Base-by-base conservation (phyloP, 2,329 filamentous ascomycete species). In the Ophiostoma triangulosporum region DNA sequence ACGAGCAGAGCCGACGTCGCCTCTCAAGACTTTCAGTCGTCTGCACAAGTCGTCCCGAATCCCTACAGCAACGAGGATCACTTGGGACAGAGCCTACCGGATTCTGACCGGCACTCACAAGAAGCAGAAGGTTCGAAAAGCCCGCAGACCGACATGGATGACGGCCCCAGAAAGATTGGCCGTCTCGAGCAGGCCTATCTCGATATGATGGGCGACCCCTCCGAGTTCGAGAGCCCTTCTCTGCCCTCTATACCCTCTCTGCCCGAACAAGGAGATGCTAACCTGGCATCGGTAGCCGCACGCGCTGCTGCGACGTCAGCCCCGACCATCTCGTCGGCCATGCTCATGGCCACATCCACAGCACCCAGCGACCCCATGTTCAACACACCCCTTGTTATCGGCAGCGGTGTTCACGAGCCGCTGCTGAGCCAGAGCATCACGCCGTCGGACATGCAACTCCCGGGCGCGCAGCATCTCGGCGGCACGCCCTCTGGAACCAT, bases 51-150 rank as follows among this genome's bases (percentile, higher is more conserved):
- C 20, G n/a, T 36, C 15, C 26, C 12, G 24, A 9, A 46, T 17
- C 38, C 20, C 6, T 45, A 51, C 45, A 55, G 50, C 46, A 20
- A 29, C 40, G 40, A 46, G 40, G 15, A 46, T 24, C 40, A n/a
- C 12, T 14, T 46, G n/a, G 40, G 40, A 5, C 40, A 22, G 22
- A 46, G 40, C 24, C 24, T 46, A 6, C 40, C 40, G n/a, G n/a
- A n/a, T n/a, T n/a, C n/a, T n/a, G n/a, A n/a, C n/a, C n/a, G n/a
- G n/a, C n/a, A n/a, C n/a, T 12, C n/a, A 40, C 36, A 40, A 24
- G 15, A 17, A 11, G 6, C 6, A 31, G 6, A 6, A 31, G 6
- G 11, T 31, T 31, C 29, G 29, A 6, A 31, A 31, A n/a, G n/a
- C n/a, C n/a, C n/a, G n/a, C n/a, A n/a, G n/a, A n/a, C n/a, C n/a